A percentile compares a stretch with the other conserved stretches of the same genome.
Conservation (phyloP, 345 rosid genomes). For the Sapria himalayana region DNA sequence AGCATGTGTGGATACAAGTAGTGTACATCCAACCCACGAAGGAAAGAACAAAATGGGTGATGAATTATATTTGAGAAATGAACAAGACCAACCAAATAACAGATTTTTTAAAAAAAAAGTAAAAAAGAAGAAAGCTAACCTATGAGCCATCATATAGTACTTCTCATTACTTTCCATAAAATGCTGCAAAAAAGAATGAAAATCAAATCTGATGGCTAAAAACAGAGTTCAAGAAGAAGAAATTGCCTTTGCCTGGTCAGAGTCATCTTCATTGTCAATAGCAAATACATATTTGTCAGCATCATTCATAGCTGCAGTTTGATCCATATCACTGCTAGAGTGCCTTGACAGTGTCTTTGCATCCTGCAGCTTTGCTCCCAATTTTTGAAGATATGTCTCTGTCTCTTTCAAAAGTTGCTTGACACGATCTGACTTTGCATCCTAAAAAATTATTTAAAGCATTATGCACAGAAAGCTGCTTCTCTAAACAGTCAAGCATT, state of each 20-base stretch:
- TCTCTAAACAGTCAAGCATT: background rate
- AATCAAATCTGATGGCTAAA: slow-evolving; percentile 3
- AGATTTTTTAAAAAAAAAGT: no score
- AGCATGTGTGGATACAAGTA: no score
- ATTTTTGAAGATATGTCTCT: slow-evolving; percentile 76
- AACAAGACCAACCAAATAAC: no score
- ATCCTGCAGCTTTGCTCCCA: slow-evolving; percentile 64
- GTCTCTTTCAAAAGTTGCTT: slow-evolving; percentile 78
- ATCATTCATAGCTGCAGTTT: slow-evolving; percentile 16
- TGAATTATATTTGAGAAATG: background rate
- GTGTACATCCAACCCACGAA: no score
- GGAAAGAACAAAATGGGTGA: no score
- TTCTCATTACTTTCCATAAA: slow-evolving; percentile 89
- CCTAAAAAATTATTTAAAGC: slow-evolving; percentile 17
- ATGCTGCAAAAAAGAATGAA: slow-evolving; percentile 35
- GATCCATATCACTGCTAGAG: slow-evolving; percentile 51
- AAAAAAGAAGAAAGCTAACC: slow-evolving; percentile 15
- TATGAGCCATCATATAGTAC: slow-evolving; percentile 91
- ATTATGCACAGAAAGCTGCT: slow-evolving; percentile 7
- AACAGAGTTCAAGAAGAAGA: background rate
- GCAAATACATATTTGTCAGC: slow-evolving; percentile 38
- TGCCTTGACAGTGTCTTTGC: slow-evolving; percentile 35
- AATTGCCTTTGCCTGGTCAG: slow-evolving; percentile 79
- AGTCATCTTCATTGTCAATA: slow-evolving; percentile 65
- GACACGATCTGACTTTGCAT: slow-evolving; percentile 88